These are phyloP conservation scores for Parachaetomium inaequale DNA, from an alignment of 495 filamentous ascomycete species.

Conservation along the genomic window DNA sequence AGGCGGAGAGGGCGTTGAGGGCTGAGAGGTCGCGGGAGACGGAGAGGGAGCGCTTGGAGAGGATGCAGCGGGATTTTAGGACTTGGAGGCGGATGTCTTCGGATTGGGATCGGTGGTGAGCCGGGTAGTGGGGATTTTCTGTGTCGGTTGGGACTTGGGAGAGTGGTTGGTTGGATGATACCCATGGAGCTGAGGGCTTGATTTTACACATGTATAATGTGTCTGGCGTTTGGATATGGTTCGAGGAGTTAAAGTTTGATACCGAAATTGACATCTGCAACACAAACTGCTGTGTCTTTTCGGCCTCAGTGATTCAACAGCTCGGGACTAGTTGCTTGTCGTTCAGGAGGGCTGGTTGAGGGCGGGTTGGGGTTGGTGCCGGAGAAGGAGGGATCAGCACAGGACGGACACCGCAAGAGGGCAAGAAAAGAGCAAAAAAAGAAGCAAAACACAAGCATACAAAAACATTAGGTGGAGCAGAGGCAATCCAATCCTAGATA, in stretches of 20 bases:
- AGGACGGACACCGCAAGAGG: too few species aligned
- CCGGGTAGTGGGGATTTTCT: background rate
- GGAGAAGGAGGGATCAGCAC: too few species aligned
- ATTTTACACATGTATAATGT: background rate
- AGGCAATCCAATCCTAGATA: too few species aligned
- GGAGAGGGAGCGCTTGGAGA: constrained; percentile 8
- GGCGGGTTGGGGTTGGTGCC: too few species aligned
- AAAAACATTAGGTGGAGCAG: too few species aligned
- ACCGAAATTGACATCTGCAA: background rate
- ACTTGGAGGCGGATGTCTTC: background rate
- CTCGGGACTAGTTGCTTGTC: too few species aligned
- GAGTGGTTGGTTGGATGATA: constrained; percentile 2
- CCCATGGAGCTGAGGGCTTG: background rate
- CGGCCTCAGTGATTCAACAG: too few species aligned
- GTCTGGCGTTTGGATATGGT: background rate
- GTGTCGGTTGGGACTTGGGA: background rate
- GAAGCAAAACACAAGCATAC: too few species aligned
- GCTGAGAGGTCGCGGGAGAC: background rate
- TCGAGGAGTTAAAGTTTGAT: background rate
- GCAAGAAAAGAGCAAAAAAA: too few species aligned
- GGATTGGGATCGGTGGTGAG: background rate
- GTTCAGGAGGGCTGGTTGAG: too few species aligned
- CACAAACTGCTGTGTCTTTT: too few species aligned
- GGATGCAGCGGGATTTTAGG: constrained; percentile 11
- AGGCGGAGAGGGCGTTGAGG: background rate